Base-by-base conservation (phyloP, 169 alveolate genomes). In the Perkinsus marinus region DNA sequence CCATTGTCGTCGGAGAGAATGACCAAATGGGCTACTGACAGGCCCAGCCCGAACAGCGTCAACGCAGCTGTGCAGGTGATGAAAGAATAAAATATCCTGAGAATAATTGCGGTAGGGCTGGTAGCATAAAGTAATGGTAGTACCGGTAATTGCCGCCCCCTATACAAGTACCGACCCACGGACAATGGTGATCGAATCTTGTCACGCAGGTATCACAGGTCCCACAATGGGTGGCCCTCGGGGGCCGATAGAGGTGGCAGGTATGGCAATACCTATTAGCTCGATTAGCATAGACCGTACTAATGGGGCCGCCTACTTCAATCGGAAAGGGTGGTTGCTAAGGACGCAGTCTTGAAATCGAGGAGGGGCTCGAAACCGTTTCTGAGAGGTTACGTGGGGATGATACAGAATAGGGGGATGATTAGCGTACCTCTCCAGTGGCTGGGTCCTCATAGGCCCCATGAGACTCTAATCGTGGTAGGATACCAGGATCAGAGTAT, bases 181-280 rank as follows among this genome's bases (percentile, higher is more conserved):
- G 99, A 90, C 99, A 98, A 93, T 98, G 99, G 93, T 98, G 99
- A 92, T 98, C 99, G 94, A 96, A 97, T 68, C 97, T 94, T 26
- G 94, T 95, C 26, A 98, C 97, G 91, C 99, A 98, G 69, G 94
- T 93, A 39, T 97, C 94, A 93, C 99, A 98, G 43, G 95, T 95
- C 91, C 96, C 96, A 94, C 99, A 98, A 93, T 98, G 99, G 68
- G 96, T 96, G 34, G 98, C 94, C 92, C 99, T 93, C 19, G 98
- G 98, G 34, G 79, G 79, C 26, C 79, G 79, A 89, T 97, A 95
- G 13, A 96, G 92, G 43, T 93, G 94, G 93, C 79, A 57, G 22
- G 79, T 57, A 26, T 57, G 79, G 34, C 79, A 57, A 16, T 57
- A 57, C 34, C 79, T 57, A 41, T 3, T 3, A 41, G 46, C 3